phyloP scores from a whole-genome alignment of 2,329 filamentous ascomycete species.

The Colletotrichum musae region DNA sequence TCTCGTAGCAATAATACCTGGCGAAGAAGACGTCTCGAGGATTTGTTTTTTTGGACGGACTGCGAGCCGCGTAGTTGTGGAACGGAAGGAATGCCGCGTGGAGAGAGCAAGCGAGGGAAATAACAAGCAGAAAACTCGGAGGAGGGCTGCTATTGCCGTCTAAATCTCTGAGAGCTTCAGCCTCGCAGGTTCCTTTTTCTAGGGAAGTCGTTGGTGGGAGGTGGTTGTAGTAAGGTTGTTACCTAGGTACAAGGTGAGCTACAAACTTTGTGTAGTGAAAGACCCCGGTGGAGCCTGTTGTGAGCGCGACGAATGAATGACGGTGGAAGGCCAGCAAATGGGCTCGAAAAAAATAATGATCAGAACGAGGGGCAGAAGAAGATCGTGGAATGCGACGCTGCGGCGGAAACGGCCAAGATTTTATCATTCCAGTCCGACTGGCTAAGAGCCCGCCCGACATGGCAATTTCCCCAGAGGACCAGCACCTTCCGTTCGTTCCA shows the following conservation, averaged over 20 bases:
- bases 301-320: background rate
- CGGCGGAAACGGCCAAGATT: conserved; percentile 27
- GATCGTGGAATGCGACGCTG: conserved; percentile 25
- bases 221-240: too few species aligned
- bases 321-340: background rate
- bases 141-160: background rate
- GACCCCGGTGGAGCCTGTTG: background rate
- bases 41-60: too few species aligned
- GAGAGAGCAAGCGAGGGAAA: background rate
- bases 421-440: conserved; percentile 14
- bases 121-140: conserved; percentile 8
- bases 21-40: background rate
- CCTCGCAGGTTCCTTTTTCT: too few species aligned
- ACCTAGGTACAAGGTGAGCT: background rate
- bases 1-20: background rate
- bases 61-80: too few species aligned
- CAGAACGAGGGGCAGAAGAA: conserved; percentile 12
- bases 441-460: background rate
- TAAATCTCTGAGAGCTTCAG: too few species aligned
- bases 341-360: background rate
- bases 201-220: too few species aligned
- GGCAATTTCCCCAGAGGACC: conserved; percentile 34
- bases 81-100: too few species aligned
- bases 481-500: conserved; percentile 10
- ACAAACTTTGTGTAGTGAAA: too few species aligned